Conservation (phyloP, 1,139 yeast species). For the Pichia sp. region DNA sequence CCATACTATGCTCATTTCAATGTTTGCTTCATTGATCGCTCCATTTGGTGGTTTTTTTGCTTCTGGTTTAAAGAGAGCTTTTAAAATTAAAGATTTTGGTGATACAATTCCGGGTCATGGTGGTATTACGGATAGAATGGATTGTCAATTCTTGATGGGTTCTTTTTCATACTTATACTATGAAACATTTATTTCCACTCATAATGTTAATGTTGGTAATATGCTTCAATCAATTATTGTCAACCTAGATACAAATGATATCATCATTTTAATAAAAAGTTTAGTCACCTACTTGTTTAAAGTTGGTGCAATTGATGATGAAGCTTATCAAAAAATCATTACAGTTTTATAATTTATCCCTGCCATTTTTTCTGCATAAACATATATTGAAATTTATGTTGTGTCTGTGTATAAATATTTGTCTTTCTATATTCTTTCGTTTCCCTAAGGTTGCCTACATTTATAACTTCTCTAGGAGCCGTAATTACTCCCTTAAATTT, state of each 20-base stretch:
- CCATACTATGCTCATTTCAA: constrained; percentile 80
- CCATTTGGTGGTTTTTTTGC: constrained; percentile 99
- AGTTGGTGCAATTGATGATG: constrained; percentile 42
- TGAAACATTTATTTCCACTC: constrained; percentile 80
- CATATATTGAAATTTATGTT: too few relatives aligned
- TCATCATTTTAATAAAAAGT: constrained; percentile 54
- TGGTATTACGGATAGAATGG: constrained; percentile 95
- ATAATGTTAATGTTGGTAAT: constrained; percentile 65
- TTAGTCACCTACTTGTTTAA: constrained; percentile 59
- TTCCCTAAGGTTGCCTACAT: too few relatives aligned
- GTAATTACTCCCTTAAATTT: too few relatives aligned
- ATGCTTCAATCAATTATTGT: constrained; percentile 71
- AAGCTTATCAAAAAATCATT: constrained; percentile 29
- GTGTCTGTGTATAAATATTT: too few relatives aligned
- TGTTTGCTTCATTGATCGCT: constrained; percentile 94
- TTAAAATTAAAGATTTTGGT: constrained; percentile 89
- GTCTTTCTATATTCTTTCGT: too few relatives aligned
- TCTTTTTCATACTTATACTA: constrained; percentile 87
- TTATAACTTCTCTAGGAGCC: too few relatives aligned
- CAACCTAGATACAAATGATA: constrained; percentile 62
- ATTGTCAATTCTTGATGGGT: constrained; percentile 97
- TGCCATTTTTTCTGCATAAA: too few relatives aligned
- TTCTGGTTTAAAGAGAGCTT: constrained; percentile 94
- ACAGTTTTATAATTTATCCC: constrained; percentile 4
- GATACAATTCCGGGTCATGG: constrained; percentile 97